A percentile compares a stretch with the other conserved stretches of the same genome.
Evolutionary conservation across 371 early-diverging fungal genomes (phyloP).

Genomic region (Catenaria anguillulae): DNA sequence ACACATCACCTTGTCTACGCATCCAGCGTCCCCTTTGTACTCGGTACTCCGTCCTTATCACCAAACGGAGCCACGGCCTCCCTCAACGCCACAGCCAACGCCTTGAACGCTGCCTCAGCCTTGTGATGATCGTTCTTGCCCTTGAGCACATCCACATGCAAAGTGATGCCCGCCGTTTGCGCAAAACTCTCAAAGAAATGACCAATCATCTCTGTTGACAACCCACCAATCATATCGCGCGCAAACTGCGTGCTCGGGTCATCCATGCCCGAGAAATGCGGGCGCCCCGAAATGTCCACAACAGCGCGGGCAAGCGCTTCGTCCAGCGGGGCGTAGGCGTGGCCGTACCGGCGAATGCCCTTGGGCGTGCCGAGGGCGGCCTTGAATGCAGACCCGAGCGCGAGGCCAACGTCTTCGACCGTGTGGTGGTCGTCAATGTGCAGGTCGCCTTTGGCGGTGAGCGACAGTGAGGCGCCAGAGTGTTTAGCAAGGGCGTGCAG

Average conservation of each 20-base stretch:
- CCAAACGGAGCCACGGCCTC: constrained; percentile 70
- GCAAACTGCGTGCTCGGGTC: constrained; percentile 71
- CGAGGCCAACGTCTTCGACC: constrained; percentile 87
- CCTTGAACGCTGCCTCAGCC: constrained; percentile 91
- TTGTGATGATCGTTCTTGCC: constrained; percentile 23
- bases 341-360: constrained; percentile 88
- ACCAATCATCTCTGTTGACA: constrained; percentile 93
- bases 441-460: constrained; percentile 76
- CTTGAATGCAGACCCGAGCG: constrained; percentile 83
- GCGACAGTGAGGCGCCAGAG: constrained; percentile 63
- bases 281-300: constrained; percentile 93
- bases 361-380: constrained; percentile 60
- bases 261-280: constrained; percentile 44
- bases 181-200: constrained; percentile 87
- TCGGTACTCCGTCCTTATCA: constrained; percentile 48
- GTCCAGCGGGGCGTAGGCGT: constrained; percentile 87
- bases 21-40: constrained; percentile 61
- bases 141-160: constrained; percentile 87
- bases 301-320: constrained; percentile 90
- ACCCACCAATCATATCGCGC: constrained; percentile 71
- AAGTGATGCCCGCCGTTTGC: constrained; percentile 73
- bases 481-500: constrained; percentile 92
- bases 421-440: constrained; percentile 96
- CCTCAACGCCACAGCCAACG: constrained; percentile 81
- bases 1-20: no score